phyloP scores from a whole-genome alignment of 1,284 basidiomycete genomes.

The Fomitopsis betulina region DNA sequence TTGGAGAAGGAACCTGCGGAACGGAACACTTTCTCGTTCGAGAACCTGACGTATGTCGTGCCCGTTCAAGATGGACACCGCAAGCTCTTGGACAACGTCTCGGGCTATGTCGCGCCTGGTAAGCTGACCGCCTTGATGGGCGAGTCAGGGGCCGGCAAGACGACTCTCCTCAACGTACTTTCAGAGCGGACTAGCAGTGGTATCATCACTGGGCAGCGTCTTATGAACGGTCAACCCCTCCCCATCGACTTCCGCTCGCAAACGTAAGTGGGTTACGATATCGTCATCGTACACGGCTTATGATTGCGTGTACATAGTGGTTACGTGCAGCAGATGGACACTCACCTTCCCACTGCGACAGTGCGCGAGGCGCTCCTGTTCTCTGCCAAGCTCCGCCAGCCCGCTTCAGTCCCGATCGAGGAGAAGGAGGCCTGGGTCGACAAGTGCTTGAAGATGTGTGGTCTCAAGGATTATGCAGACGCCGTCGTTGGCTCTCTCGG shows the following conservation, averaged over 20 bases:
- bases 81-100: constrained; percentile 80
- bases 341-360: constrained; percentile 82
- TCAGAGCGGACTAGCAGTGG: constrained; percentile 88
- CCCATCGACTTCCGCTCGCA: constrained; percentile 74
- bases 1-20: constrained; percentile 29
- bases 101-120: constrained; percentile 86
- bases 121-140: constrained; percentile 79
- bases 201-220: constrained; percentile 74
- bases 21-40: constrained; percentile 58
- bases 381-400: constrained; percentile 88
- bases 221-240: constrained; percentile 77
- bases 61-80: constrained; percentile 66
- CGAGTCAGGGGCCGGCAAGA: constrained; percentile 78
- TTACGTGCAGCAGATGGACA: constrained; percentile 81
- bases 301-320: constrained; percentile 21
- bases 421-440: constrained; percentile 86
- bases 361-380: constrained; percentile 90
- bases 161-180: constrained; percentile 83
- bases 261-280: no score
- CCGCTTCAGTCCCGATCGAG: constrained; percentile 58
- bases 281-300: no score
- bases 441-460: constrained; percentile 69
- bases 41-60: constrained; percentile 68
- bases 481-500: constrained; percentile 58
- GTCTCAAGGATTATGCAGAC: constrained; percentile 60